Percentiles rank a stretch among this genome's conserved stretches.
phyloP scores from a whole-genome alignment of 768 basidiomycete genomes.

The Tephrocybe rancida region DNA sequence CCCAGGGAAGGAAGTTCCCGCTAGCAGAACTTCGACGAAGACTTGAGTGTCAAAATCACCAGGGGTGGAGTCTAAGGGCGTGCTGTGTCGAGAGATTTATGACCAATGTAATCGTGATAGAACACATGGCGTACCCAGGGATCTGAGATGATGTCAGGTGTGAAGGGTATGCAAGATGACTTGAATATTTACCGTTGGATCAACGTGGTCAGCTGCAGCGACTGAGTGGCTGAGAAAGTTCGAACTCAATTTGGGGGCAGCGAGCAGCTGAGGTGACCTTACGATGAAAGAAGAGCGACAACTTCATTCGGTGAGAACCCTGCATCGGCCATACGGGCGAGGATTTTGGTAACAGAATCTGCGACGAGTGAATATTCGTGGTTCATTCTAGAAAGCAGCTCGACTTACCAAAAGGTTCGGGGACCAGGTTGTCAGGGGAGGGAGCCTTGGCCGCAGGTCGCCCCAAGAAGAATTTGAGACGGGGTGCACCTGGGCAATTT shows the following conservation, averaged over 20 bases:
- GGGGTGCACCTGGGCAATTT: constrained; percentile 48
- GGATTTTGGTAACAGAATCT: constrained; percentile 32
- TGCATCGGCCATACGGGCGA: constrained; percentile 35
- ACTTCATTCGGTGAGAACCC: constrained; percentile 36
- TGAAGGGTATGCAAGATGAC: background rate
- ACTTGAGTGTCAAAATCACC: constrained; percentile 45
- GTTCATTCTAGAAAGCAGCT: background rate
- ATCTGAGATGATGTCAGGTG: constrained; percentile 8
- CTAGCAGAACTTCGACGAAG: constrained; percentile 46
- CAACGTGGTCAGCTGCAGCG: constrained; percentile 35
- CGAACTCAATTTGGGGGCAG: background rate
- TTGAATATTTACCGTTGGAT: constrained; percentile 19
- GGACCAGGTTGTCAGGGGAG: constrained; percentile 30
- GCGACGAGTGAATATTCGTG: background rate
- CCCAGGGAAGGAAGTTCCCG: constrained; percentile 41
- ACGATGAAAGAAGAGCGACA: constrained; percentile 40
- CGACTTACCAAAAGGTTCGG: constrained; percentile 25
- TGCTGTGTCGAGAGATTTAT: constrained; percentile 5
- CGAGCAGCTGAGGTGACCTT: background rate
- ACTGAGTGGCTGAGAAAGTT: constrained; percentile 19
- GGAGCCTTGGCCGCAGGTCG: constrained; percentile 33
- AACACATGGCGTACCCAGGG: constrained; percentile 19
- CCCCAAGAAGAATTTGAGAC: constrained; percentile 41
- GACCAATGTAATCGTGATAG: background rate
- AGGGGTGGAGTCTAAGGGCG: constrained; percentile 51